Percentiles rank a stretch among this genome's conserved stretches.
Evolutionary conservation across 108 stramenopile genomes (phyloP).

Genomic region (Cyclotella cryptica): DNA sequence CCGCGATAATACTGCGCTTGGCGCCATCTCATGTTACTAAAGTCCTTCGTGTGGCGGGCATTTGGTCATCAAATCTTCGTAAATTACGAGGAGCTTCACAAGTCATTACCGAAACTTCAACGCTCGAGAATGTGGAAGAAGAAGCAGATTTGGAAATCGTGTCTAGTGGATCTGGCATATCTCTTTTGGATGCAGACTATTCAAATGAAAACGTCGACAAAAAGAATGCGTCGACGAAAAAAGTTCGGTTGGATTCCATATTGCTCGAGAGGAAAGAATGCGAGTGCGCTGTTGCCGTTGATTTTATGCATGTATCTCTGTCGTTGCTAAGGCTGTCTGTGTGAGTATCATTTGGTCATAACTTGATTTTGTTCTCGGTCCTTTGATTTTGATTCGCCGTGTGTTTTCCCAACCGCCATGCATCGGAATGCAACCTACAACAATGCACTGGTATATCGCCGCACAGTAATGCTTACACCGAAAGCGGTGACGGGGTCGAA

Average conservation of each 20-base stretch:
- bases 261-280: slow-evolving; percentile 24
- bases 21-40: slow-evolving; percentile 66
- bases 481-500: slow-evolving; percentile 69
- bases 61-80: slow-evolving; percentile 63
- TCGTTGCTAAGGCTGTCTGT: slow-evolving; percentile 59
- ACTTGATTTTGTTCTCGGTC: background rate
- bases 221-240: slow-evolving; percentile 18
- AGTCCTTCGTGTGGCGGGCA: slow-evolving; percentile 60
- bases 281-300: slow-evolving; percentile 17
- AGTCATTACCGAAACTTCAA: background rate
- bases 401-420: background rate
- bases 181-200: slow-evolving; percentile 36
- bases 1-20: slow-evolving; percentile 60
- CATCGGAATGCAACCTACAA: background rate
- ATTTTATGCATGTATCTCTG: slow-evolving; percentile 55
- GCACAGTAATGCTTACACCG: slow-evolving; percentile 41
- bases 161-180: slow-evolving; percentile 52
- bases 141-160: slow-evolving; percentile 46
- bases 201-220: background rate
- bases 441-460: background rate
- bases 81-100: slow-evolving; percentile 26
- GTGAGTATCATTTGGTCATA: slow-evolving; percentile 5
- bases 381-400: background rate
- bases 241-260: slow-evolving; percentile 31
- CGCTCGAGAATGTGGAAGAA: slow-evolving; percentile 30